Evolutionary conservation across 2,329 filamentous ascomycete species (phyloP), one percentile per base, ranked within the genome.

Genomic region (Leptographium galeiforme): DNA sequence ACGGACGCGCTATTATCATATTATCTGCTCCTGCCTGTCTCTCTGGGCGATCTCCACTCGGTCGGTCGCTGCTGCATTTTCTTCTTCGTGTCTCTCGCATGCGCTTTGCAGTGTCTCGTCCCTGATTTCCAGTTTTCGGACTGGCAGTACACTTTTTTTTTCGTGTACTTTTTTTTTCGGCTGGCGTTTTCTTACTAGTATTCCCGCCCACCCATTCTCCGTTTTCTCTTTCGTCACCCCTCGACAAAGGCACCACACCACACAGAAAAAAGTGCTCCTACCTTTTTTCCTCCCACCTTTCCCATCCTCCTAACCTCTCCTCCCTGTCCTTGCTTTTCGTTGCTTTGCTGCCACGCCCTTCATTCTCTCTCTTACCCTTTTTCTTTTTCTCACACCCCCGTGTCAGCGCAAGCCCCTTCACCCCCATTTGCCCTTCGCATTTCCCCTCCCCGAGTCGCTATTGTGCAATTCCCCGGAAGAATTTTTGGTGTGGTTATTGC

Each of bases 381-480:
- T 49, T 32, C 30, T 40, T 40, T 45, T 48, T 52, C 43, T 48
- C 43, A 43, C 30, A 19, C 25, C 48, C 25, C 30, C 18, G 38
- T 43, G 38, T 43, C 48, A 34, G 14, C 14, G 10, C 39, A 43
- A 25, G 18, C 32, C 40, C 32, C 49, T 14, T 32, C 16, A n/a
- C 36, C 25, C 25, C 39, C 48, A 12, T 52, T 45, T 51, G 45
- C 43, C 49, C 34, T 44, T 50, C 50, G 46, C 52, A 50, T 54
- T 51, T 51, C 50, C 47, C 36, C 46, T 44, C 30, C 12, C 38
- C 47, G 25, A 25, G 41, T 54, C 34, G 40, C 30, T 45, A 43
- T 41, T 38, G 46, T 57, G 54, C 51, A 51, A 41, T 57, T 55
- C 51, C 48, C 38, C n/a, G 34, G 50, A 50, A 49, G 16, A n/a